phyloP scores from a whole-genome alignment of 78 protist species.

The Protostelium mycophagum region DNA sequence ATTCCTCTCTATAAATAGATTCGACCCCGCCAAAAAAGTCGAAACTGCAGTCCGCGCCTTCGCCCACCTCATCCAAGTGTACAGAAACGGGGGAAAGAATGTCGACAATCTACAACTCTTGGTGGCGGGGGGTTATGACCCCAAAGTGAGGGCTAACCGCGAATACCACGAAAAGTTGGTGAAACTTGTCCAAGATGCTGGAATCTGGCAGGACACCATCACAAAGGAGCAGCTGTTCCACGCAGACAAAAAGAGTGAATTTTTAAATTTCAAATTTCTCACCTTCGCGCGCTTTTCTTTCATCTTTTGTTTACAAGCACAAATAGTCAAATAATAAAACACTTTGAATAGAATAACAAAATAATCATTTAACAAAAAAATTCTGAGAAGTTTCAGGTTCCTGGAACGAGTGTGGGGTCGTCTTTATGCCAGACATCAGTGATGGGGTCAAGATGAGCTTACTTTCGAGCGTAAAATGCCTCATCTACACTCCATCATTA shows the following conservation, averaged over 20 bases:
- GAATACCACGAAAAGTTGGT: constrained; percentile 68
- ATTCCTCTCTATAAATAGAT: constrained; percentile 92
- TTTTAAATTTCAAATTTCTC: too few species aligned
- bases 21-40: constrained; percentile 92
- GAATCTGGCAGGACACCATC: constrained; percentile 34
- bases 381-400: not conserved
- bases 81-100: not conserved
- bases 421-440: constrained; percentile 3
- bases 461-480: constrained; percentile 30
- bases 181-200: not conserved
- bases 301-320: too few species aligned
- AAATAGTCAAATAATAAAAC: too few species aligned
- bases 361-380: too few species aligned
- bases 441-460: constrained; percentile 2
- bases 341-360: too few species aligned
- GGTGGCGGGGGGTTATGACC: constrained; percentile 92
- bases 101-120: constrained; percentile 24
- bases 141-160: constrained; percentile 78
- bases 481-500: constrained; percentile 92
- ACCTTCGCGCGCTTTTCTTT: too few species aligned
- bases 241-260: not conserved
- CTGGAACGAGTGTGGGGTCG: not conserved
- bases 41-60: constrained; percentile 85
- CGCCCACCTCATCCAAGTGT: not conserved
- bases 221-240: constrained; percentile 3